Evolutionary conservation across 2,329 filamentous ascomycete species (phyloP).

Genomic region (Fusarium piperis): DNA sequence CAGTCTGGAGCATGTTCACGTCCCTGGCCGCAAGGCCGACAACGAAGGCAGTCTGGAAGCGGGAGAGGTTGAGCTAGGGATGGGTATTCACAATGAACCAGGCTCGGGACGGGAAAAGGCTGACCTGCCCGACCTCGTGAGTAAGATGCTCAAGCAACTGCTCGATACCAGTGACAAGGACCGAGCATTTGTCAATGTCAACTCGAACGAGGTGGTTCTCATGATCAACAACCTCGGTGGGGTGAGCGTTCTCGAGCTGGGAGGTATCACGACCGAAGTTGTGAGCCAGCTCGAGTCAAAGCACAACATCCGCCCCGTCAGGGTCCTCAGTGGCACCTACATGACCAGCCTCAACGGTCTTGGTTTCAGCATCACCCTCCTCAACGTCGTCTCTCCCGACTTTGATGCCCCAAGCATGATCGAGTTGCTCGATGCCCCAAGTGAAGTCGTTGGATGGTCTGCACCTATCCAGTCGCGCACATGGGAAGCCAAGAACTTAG

Average conservation of each 20-base stretch:
- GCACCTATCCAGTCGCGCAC: conserved; percentile 69
- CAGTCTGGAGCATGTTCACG: conserved; percentile 90
- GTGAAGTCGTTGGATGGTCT: conserved; percentile 76
- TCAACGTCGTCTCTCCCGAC: conserved; percentile 70
- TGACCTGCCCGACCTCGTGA: conserved; percentile 64
- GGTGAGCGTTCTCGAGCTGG: conserved; percentile 76
- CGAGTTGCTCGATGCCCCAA: conserved; percentile 74
- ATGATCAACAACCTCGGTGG: conserved; percentile 81
- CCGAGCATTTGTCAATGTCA: conserved; percentile 74
- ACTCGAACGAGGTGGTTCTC: conserved; percentile 71
- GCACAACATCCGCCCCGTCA: conserved; percentile 69
- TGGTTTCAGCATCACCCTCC: conserved; percentile 77
- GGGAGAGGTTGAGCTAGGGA: conserved; percentile 72
- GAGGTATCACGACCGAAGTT: conserved; percentile 76
- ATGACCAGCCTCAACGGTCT: conserved; percentile 83
- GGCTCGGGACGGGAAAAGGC: conserved; percentile 63
- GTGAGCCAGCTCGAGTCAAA: conserved; percentile 66
- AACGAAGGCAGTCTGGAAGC: conserved; percentile 65
- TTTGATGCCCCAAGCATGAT: conserved; percentile 71
- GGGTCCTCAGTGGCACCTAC: conserved; percentile 75
- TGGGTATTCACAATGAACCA: conserved; percentile 81
- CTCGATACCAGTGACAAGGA: conserved; percentile 73
- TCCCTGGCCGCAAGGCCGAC: conserved; percentile 77
- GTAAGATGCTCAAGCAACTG: conserved; percentile 75
- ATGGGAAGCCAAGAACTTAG: conserved; percentile 67